A percentile compares a stretch with the other conserved stretches of the same genome.
Evolutionary conservation across 2,329 filamentous ascomycete genomes (phyloP).

Genomic region (Ambrosiella xylebori): DNA sequence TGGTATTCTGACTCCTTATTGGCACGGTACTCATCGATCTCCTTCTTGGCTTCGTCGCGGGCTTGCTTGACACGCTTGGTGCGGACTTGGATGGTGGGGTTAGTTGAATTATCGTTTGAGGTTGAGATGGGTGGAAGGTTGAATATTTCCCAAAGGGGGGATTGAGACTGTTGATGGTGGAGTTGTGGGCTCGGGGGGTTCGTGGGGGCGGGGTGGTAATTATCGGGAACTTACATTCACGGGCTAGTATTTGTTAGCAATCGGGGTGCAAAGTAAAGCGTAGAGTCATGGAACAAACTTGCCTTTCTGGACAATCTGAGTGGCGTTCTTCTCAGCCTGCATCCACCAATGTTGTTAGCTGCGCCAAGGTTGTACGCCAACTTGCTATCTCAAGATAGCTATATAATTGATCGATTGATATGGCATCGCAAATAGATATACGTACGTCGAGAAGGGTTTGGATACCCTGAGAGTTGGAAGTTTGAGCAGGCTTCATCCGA

Average conservation of each 20-base stretch:
- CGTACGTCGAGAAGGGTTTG: slow-evolving; percentile 96
- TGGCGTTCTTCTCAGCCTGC: slow-evolving; percentile 83
- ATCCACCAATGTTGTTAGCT: neutral
- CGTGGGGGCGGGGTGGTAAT: slow-evolving; percentile 1
- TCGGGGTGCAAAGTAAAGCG: neutral
- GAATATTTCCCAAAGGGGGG: no score
- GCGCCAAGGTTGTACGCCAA: no score
- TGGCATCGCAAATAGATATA: no score
- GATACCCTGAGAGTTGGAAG: slow-evolving; percentile 68
- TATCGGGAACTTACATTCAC: slow-evolving; percentile 57
- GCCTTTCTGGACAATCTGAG: slow-evolving; percentile 99
- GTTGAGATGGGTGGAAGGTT: neutral
- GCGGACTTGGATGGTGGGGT: slow-evolving; percentile 30
- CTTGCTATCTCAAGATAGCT: no score
- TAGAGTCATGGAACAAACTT: slow-evolving; percentile 17
- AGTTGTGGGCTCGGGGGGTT: neutral
- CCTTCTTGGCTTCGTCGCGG: slow-evolving; percentile 88
- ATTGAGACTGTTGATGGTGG: neutral
- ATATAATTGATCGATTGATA: no score
- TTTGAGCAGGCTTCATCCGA: slow-evolving; percentile 67
- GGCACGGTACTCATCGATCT: slow-evolving; percentile 83
- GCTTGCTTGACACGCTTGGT: slow-evolving; percentile 97
- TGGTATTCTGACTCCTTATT: slow-evolving; percentile 90
- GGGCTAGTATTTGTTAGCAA: slow-evolving; percentile 34
- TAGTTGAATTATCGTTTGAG: neutral